Evolutionary conservation across 768 basidiomycete species (phyloP).

Genomic region (Mycena kentingensis): DNA sequence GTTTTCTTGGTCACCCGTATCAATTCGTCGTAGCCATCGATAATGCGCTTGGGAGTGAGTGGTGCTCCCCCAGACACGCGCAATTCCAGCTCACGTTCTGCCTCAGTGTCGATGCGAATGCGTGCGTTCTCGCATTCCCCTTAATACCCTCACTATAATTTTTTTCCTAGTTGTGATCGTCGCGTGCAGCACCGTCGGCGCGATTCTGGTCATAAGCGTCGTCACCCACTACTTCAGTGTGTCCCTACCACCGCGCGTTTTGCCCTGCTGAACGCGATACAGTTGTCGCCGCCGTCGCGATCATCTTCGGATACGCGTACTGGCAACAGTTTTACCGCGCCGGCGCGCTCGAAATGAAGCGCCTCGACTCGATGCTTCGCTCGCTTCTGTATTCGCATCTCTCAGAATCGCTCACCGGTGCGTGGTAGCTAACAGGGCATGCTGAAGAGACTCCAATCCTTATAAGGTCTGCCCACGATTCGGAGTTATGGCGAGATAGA

Average conservation of each 20-base stretch:
- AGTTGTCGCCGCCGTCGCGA: slow-evolving; percentile 57
- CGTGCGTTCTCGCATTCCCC: slow-evolving; percentile 39
- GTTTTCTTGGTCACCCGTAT: not conserved
- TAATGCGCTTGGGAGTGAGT: slow-evolving; percentile 56
- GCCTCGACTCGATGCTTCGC: slow-evolving; percentile 65
- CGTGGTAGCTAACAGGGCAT: not conserved
- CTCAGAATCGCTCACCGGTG: slow-evolving; percentile 68
- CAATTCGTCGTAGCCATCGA: slow-evolving; percentile 47
- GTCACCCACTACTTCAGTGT: slow-evolving; percentile 64
- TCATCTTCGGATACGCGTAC: slow-evolving; percentile 61
- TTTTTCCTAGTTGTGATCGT: slow-evolving; percentile 47
- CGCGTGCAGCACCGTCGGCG: slow-evolving; percentile 49
- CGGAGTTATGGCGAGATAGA: slow-evolving; percentile 66
- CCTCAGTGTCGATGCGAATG: slow-evolving; percentile 56
- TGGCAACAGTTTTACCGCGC: slow-evolving; percentile 70
- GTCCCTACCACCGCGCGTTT: slow-evolving; percentile 19
- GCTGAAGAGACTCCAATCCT: not conserved
- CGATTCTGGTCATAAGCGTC: slow-evolving; percentile 57
- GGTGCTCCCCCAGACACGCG: not conserved
- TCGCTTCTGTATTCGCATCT: slow-evolving; percentile 77
- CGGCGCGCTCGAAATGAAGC: slow-evolving; percentile 72
- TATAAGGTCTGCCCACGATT: slow-evolving; percentile 58
- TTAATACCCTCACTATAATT: not conserved
- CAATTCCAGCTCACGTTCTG: not conserved
- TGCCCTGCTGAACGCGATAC: not conserved